Evolutionary conservation across 2,329 filamentous ascomycete genomes (phyloP).

Genomic region (Penicillium griseofulvum): DNA sequence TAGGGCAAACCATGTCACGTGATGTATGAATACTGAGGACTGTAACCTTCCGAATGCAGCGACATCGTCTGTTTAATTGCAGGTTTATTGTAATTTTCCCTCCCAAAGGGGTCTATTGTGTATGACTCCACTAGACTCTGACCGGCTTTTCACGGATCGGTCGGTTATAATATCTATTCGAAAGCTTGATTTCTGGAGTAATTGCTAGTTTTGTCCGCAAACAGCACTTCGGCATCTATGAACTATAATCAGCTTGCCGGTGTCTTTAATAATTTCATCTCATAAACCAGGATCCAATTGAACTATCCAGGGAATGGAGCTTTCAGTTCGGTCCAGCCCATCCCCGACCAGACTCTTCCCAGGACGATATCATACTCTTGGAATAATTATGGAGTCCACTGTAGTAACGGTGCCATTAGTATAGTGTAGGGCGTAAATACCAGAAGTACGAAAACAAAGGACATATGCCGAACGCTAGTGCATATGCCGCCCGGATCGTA

Average conservation of each 20-base stretch:
- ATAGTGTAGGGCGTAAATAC: background rate
- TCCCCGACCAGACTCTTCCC: background rate
- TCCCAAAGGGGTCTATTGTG: background rate
- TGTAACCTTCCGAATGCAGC: conserved; percentile 27
- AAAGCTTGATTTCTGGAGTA: background rate
- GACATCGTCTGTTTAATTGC: conserved; percentile 5
- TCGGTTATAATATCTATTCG: background rate
- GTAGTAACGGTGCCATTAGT: conserved; percentile 22
- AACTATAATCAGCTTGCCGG: conserved; percentile 4
- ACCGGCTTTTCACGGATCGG: background rate
- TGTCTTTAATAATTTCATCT: background rate
- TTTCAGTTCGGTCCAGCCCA: background rate
- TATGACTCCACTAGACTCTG: background rate
- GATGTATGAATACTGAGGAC: conserved; percentile 3
- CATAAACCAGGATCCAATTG: background rate
- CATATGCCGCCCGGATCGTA: background rate
- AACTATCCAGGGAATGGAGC: background rate
- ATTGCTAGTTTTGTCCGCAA: conserved; percentile 14
- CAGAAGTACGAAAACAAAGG: conserved; percentile 9
- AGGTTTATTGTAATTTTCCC: conserved; percentile 5
- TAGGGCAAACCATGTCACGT: conserved; percentile 13
- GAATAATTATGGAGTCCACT: background rate
- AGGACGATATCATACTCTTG: background rate
- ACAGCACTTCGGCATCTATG: conserved; percentile 8
- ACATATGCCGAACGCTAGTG: background rate